Percentiles rank a stretch among this genome's conserved stretches.
Conservation (phyloP, 2,329 filamentous ascomycete genomes). For the Talaromyces pinophilus region DNA sequence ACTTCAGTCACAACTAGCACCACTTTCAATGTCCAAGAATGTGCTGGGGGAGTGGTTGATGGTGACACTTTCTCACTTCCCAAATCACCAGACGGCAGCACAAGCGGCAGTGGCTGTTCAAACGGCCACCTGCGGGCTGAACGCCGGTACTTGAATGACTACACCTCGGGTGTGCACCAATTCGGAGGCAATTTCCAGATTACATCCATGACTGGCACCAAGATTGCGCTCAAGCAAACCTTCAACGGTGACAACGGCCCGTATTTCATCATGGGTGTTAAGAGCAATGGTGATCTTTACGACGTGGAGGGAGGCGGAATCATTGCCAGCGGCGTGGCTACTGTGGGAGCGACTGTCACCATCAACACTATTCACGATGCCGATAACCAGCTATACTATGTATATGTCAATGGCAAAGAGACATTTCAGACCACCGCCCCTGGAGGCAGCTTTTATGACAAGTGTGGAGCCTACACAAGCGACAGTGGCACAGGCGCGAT, state of each 20-base stretch:
- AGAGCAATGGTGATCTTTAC: constrained; percentile 19
- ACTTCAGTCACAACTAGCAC: constrained; percentile 12
- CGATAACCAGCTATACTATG: constrained; percentile 12
- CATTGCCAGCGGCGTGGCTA: constrained; percentile 17
- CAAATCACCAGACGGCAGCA: constrained; percentile 17
- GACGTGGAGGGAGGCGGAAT: constrained; percentile 17
- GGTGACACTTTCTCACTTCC: constrained; percentile 15
- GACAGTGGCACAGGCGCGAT: constrained; percentile 19
- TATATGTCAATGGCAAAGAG: constrained; percentile 19
- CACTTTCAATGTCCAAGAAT: constrained; percentile 14
- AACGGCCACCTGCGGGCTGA: constrained; percentile 19
- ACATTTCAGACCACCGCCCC: constrained; percentile 5
- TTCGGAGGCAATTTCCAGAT: constrained; percentile 19
- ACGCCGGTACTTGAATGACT: constrained; percentile 20
- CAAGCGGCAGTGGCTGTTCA: constrained; percentile 20
- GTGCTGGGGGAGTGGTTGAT: constrained; percentile 13
- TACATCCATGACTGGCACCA: constrained; percentile 11
- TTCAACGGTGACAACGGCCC: constrained; percentile 18
- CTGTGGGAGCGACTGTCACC: constrained; percentile 16
- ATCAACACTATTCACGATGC: constrained; percentile 20
- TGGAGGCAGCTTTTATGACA: constrained; percentile 20
- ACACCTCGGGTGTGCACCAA: constrained; percentile 17
- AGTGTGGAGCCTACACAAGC: constrained; percentile 17
- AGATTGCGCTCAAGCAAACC: constrained; percentile 16
- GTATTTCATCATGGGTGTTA: constrained; percentile 20